phyloP scores from a whole-genome alignment of 1,139 yeast species.

The Saccharomyces pastorianus region DNA sequence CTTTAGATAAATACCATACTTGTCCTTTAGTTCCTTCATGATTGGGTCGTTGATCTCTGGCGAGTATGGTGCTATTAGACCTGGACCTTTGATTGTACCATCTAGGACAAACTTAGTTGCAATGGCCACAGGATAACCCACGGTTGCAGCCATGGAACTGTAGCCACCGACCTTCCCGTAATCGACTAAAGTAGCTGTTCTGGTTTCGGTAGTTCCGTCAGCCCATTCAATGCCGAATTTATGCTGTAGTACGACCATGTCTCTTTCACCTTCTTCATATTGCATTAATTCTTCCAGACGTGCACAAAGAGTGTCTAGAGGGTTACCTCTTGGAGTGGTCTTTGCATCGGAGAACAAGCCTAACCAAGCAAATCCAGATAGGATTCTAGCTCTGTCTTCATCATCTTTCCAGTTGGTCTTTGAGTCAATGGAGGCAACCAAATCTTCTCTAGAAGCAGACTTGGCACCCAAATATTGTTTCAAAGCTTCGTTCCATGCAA shows the following conservation, averaged over 20 bases:
- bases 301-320: constrained; percentile 93
- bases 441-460: constrained; percentile 62
- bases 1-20: constrained; percentile 75
- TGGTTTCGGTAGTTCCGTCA: constrained; percentile 79
- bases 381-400: constrained; percentile 77
- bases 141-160: constrained; percentile 97
- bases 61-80: constrained; percentile 88
- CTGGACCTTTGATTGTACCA: constrained; percentile 72
- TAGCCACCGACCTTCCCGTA: constrained; percentile 94
- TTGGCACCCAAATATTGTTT: constrained; percentile 66
- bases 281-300: constrained; percentile 94
- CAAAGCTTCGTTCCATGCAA: constrained; percentile 85
- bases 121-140: constrained; percentile 97
- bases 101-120: constrained; percentile 81
- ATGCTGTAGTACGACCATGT: constrained; percentile 90
- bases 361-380: constrained; percentile 88
- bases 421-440: constrained; percentile 64
- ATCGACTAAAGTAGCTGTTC: constrained; percentile 92
- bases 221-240: constrained; percentile 97
- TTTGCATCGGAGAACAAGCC: constrained; percentile 74
- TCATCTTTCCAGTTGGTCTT: constrained; percentile 75
- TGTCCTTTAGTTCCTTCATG: constrained; percentile 84
- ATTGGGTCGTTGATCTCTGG: constrained; percentile 85
- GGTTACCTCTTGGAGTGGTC: constrained; percentile 85
- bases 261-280: constrained; percentile 92